Evolutionary conservation across 441 rosid genomes (phyloP).

Genomic region (Aquilaria agallochum): DNA sequence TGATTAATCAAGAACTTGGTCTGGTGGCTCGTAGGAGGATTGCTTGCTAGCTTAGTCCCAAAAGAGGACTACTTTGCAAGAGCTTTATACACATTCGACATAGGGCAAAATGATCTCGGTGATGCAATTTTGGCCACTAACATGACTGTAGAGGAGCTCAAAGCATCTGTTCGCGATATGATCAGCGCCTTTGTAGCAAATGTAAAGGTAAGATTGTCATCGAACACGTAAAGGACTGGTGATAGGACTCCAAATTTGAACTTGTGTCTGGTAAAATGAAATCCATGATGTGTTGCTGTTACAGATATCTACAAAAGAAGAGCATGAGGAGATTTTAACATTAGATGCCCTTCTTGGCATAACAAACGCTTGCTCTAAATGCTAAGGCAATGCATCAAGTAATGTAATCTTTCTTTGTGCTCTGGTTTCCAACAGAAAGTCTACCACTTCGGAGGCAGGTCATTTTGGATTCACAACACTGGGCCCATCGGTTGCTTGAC

Average conservation of each 20-base stretch:
- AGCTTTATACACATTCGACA: slow-evolving; percentile 34
- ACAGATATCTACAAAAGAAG: not conserved
- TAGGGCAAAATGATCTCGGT: slow-evolving; percentile 40
- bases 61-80: slow-evolving; percentile 21
- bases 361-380: not conserved
- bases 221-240: too few relatives aligned
- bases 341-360: not conserved
- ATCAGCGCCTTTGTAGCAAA: slow-evolving; percentile 20
- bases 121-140: slow-evolving; percentile 21
- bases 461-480: slow-evolving; percentile 60
- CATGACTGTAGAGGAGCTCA: slow-evolving; percentile 26
- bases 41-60: slow-evolving; percentile 26
- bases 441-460: slow-evolving; percentile 31
- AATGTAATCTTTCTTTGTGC: not conserved
- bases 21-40: slow-evolving; percentile 18
- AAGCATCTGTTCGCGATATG: slow-evolving; percentile 30
- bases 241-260: too few relatives aligned
- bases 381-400: slow-evolving; percentile 10
- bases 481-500: slow-evolving; percentile 56
- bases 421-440: slow-evolving; percentile 22
- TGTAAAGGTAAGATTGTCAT: slow-evolving; percentile 24
- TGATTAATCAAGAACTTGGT: too few relatives aligned
- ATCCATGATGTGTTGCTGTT: not conserved
- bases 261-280: too few relatives aligned
- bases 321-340: not conserved